A percentile compares a stretch with the other conserved stretches of the same genome.
These are phyloP conservation scores for Blepharisma undulans DNA, from an alignment of 169 alveolate genomes.

Conservation along the genomic window DNA sequence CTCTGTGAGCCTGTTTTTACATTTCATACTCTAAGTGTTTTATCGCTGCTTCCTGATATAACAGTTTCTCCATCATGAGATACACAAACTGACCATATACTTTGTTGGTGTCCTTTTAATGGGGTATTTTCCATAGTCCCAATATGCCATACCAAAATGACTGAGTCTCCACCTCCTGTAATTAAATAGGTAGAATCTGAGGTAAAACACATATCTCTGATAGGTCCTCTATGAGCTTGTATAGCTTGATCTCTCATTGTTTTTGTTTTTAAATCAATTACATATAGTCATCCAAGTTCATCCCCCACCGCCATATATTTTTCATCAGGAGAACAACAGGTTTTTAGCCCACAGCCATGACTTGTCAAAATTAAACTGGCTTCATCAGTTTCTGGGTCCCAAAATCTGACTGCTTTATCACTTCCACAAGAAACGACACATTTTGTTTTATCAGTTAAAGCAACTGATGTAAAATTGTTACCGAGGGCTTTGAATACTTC, in stretches of 20 bases:
- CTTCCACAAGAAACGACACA: background rate
- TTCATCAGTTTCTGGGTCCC: background rate
- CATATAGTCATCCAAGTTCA: background rate
- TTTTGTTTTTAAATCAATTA: background rate
- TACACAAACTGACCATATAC: background rate
- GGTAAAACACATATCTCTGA: background rate
- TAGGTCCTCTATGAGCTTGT: background rate
- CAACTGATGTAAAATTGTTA: background rate
- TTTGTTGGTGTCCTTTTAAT: background rate
- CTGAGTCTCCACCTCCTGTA: background rate
- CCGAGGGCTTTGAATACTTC: slow-evolving; percentile 73
- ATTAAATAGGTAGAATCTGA: background rate
- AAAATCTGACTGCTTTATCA: background rate
- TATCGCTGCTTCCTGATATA: background rate
- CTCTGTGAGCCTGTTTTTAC: background rate
- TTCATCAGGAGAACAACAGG: background rate
- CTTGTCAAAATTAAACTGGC: background rate
- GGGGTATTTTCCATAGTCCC: background rate
- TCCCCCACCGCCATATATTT: background rate
- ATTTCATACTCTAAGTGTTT: background rate
- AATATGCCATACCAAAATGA: background rate
- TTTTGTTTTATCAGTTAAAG: background rate
- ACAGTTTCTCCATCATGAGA: background rate
- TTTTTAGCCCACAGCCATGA: background rate
- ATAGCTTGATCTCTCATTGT: background rate